Percentiles rank a stretch among this genome's conserved stretches.
Evolutionary conservation across 306 rosid genomes (phyloP).

Genomic region (Purshia tridentata): DNA sequence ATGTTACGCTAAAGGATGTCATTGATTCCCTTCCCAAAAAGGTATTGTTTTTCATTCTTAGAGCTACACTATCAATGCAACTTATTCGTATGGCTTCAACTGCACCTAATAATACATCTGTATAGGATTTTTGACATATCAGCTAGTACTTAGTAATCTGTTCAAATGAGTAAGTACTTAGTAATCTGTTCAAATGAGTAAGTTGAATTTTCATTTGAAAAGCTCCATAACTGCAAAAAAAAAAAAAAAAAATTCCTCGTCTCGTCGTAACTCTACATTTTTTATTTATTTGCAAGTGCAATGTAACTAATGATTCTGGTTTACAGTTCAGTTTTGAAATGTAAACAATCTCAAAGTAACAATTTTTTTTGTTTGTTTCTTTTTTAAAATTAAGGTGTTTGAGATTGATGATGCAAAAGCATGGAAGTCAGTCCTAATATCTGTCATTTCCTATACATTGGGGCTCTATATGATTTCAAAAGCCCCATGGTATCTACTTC

Average conservation of each 20-base stretch:
- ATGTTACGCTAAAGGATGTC: slow-evolving; percentile 68
- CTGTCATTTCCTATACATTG: slow-evolving; percentile 75
- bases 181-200: slow-evolving; percentile 15
- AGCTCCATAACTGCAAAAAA: not conserved
- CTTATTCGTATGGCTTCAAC: slow-evolving; percentile 3
- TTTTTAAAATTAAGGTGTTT: slow-evolving; percentile 53
- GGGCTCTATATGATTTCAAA: slow-evolving; percentile 83
- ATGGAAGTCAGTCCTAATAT: slow-evolving; percentile 82
- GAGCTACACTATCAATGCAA: slow-evolving; percentile 13
- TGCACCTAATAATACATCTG: slow-evolving; percentile 4
- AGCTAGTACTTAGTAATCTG: slow-evolving; percentile 8
- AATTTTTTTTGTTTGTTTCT: slow-evolving; percentile 7
- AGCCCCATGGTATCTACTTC: slow-evolving; percentile 96
- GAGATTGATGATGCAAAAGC: slow-evolving; percentile 79
- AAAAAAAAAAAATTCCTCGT: not conserved
- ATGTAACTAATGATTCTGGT: not conserved
- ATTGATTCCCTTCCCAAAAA: slow-evolving; percentile 79
- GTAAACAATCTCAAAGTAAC: not conserved
- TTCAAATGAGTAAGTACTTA: not conserved
- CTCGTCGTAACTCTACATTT: too few species aligned
- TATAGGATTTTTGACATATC: slow-evolving; percentile 8
- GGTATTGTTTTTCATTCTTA: slow-evolving; percentile 35
- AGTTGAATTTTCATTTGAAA: not conserved
- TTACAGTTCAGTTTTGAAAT: not conserved
- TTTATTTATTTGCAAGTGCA: too few species aligned